These are phyloP conservation scores for Saturnispora diversa DNA, from an alignment of 805 yeast genomes.

Conservation along the genomic window DNA sequence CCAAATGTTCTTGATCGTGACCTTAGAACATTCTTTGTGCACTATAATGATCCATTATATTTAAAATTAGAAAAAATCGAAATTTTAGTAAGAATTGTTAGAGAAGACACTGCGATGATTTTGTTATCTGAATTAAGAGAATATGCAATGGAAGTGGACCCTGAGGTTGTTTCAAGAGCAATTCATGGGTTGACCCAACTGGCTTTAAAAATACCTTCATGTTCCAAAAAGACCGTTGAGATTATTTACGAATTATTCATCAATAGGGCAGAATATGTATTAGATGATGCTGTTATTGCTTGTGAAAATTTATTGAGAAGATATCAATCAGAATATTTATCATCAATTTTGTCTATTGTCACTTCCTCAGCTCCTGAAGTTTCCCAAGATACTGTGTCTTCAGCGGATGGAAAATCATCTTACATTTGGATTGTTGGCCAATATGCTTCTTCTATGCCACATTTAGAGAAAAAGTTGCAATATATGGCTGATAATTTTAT, in stretches of 20 bases:
- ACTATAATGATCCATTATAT: constrained; percentile 76
- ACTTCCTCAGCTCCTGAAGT: constrained; percentile 24
- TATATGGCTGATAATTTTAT: constrained; percentile 43
- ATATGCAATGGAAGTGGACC: constrained; percentile 79
- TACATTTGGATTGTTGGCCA: constrained; percentile 70
- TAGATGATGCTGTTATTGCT: constrained; percentile 54
- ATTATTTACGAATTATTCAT: constrained; percentile 50
- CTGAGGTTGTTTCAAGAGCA: constrained; percentile 61
- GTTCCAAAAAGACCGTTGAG: constrained; percentile 52
- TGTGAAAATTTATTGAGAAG: constrained; percentile 61
- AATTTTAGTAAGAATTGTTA: constrained; percentile 61
- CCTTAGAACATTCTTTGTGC: constrained; percentile 81
- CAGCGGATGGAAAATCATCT: constrained; percentile 45
- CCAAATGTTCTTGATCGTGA: constrained; percentile 74
- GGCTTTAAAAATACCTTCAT: constrained; percentile 52
- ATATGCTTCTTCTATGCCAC: constrained; percentile 53
- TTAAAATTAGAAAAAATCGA: constrained; percentile 71
- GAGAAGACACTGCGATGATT: constrained; percentile 48
- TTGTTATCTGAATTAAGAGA: constrained; percentile 66
- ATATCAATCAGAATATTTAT: constrained; percentile 45
- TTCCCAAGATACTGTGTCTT: constrained; percentile 39
- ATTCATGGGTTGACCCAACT: constrained; percentile 63
- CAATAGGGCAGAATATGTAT: constrained; percentile 53
- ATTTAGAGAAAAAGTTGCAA: constrained; percentile 39
- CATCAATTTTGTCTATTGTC: constrained; percentile 49